A percentile compares a stretch with the other conserved stretches of the same genome.
Conservation (phyloP, 1,139 yeast species). For the Zhuliangozyma parablackwelliae region DNA sequence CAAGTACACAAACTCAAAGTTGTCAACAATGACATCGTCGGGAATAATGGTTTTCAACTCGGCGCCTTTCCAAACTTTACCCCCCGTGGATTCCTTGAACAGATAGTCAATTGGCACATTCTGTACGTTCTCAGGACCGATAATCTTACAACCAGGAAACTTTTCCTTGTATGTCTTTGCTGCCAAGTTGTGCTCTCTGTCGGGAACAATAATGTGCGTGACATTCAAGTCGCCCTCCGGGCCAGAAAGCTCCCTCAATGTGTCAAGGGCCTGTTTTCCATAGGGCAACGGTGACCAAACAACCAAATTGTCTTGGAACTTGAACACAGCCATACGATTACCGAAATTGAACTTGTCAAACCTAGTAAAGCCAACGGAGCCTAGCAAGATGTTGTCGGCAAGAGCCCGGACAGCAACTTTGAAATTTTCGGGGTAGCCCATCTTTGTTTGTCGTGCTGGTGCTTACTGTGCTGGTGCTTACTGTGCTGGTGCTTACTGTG, state of each 20-base stretch:
- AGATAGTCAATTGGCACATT: slow-evolving; percentile 31
- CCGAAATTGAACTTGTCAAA: slow-evolving; percentile 48
- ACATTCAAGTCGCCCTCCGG: slow-evolving; percentile 25
- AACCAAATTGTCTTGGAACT: slow-evolving; percentile 33
- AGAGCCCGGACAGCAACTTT: slow-evolving; percentile 40
- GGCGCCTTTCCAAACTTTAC: slow-evolving; percentile 21
- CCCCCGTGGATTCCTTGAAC: slow-evolving; percentile 23
- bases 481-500: no score
- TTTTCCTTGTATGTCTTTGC: slow-evolving; percentile 46
- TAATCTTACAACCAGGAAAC: slow-evolving; percentile 45
- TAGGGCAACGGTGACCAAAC: slow-evolving; percentile 64
- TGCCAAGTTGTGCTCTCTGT: slow-evolving; percentile 54
- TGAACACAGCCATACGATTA: slow-evolving; percentile 53
- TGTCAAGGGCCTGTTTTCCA: slow-evolving; percentile 39
- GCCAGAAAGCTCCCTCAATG: slow-evolving; percentile 32
- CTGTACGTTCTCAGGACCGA: slow-evolving; percentile 45
- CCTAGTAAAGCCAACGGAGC: slow-evolving; percentile 46
- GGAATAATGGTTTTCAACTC: slow-evolving; percentile 20
- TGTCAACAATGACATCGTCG: slow-evolving; percentile 25
- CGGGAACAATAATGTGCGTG: slow-evolving; percentile 47
- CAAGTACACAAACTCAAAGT: slow-evolving; percentile 52
- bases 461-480: no score
- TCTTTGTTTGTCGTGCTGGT: background rate
- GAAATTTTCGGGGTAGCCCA: slow-evolving; percentile 35
- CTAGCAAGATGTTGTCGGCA: slow-evolving; percentile 43